phyloP scores from a whole-genome alignment of 225 moss, liverwort and hornwort species.

The Ulota crispa region DNA sequence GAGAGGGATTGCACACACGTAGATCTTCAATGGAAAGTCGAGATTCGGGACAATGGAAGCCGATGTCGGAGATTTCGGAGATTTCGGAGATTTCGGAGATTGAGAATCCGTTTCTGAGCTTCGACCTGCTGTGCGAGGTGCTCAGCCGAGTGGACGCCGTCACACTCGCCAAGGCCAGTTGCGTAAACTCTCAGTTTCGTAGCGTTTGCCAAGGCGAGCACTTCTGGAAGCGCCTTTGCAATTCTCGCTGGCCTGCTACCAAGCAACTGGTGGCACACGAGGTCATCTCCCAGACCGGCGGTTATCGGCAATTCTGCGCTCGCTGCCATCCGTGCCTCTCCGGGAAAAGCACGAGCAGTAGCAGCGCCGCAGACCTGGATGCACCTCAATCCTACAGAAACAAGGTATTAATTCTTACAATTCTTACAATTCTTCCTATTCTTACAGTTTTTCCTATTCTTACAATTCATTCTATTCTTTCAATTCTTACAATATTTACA shows the following conservation, averaged over 20 bases:
- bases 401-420: not conserved
- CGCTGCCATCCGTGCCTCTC: constrained; percentile 44
- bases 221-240: constrained; percentile 64
- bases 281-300: constrained; percentile 51
- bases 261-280: constrained; percentile 42
- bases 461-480: no score
- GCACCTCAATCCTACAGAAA: not conserved
- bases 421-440: no score
- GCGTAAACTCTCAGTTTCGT: constrained; percentile 63
- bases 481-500: no score
- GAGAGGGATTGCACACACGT: not conserved
- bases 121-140: constrained; percentile 64
- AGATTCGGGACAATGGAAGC: no score
- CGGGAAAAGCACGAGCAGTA: not conserved
- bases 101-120: constrained; percentile 28
- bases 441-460: no score
- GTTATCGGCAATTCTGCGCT: constrained; percentile 63
- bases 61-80: not conserved
- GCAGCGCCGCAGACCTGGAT: not conserved
- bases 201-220: constrained; percentile 42
- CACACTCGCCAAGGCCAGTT: constrained; percentile 73
- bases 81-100: not conserved
- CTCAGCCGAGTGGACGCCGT: constrained; percentile 66
- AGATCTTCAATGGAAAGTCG: not conserved
- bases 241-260: constrained; percentile 70